A percentile compares a stretch with the other conserved stretches of the same genome.
Evolutionary conservation across 2,329 filamentous ascomycete species (phyloP).

Genomic region (Beauveria bassiana): DNA sequence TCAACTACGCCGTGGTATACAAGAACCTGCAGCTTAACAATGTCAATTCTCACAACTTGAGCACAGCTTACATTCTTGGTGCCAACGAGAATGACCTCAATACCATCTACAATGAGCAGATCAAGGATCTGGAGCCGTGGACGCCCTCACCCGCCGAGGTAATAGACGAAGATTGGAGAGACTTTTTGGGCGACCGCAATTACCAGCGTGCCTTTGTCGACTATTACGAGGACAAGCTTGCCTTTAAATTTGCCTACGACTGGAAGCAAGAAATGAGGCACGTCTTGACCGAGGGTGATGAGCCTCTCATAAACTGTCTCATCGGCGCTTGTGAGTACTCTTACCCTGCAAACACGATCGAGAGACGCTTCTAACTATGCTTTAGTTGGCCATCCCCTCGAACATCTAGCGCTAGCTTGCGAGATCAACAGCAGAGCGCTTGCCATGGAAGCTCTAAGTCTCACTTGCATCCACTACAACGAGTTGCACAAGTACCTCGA

Average conservation of each 20-base stretch:
- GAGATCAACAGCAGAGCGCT: conserved; percentile 80
- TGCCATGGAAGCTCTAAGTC: conserved; percentile 77
- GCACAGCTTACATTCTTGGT: conserved; percentile 79
- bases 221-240: conserved; percentile 90
- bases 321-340: conserved; percentile 63
- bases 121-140: conserved; percentile 70
- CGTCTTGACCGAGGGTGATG: conserved; percentile 65
- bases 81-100: conserved; percentile 66
- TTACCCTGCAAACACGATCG: background rate
- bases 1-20: conserved; percentile 78
- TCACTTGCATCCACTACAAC: conserved; percentile 53
- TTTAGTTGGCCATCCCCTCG: conserved; percentile 80
- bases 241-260: conserved; percentile 64
- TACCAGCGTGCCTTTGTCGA: conserved; percentile 91
- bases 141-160: conserved; percentile 77
- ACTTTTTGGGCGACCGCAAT: conserved; percentile 67
- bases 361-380: background rate
- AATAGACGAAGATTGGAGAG: conserved; percentile 74
- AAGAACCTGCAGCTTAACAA: conserved; percentile 72
- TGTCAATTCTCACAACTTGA: conserved; percentile 73
- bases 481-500: conserved; percentile 63
- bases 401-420: conserved; percentile 89
- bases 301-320: conserved; percentile 74
- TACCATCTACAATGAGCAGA: conserved; percentile 71
- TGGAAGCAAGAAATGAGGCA: conserved; percentile 72